Evolutionary conservation across 1,284 basidiomycete species (phyloP).

Genomic region (Cryptococcus sp.): DNA sequence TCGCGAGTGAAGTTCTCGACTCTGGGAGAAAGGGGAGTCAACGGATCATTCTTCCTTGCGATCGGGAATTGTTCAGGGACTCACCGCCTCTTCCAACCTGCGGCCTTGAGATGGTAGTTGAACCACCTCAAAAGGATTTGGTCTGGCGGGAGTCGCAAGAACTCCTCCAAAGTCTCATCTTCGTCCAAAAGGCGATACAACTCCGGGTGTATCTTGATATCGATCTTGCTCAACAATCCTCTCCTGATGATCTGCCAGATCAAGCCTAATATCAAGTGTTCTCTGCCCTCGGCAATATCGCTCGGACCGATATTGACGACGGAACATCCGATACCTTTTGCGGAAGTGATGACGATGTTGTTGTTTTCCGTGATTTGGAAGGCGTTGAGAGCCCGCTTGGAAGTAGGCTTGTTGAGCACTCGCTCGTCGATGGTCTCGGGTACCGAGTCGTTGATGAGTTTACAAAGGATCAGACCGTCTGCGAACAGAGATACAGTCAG

Average conservation of each 20-base stretch:
- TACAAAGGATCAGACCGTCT: conserved; percentile 94
- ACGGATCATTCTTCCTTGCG: neutral
- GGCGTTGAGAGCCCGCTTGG: conserved; percentile 76
- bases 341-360: conserved; percentile 97
- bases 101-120: conserved; percentile 96
- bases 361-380: conserved; percentile 99
- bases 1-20: conserved; percentile 98
- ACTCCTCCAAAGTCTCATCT: conserved; percentile 93
- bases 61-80: conserved; percentile 12
- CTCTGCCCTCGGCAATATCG: conserved; percentile 89
- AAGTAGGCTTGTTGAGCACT: conserved; percentile 87
- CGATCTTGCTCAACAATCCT: conserved; percentile 90
- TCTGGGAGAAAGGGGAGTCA: conserved; percentile 52
- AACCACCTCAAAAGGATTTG: conserved; percentile 97
- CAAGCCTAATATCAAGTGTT: conserved; percentile 96
- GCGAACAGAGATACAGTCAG: neutral
- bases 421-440: conserved; percentile 98
- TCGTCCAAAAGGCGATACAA: conserved; percentile 94
- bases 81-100: conserved; percentile 82
- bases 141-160: conserved; percentile 89
- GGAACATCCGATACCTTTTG: conserved; percentile 96
- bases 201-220: conserved; percentile 97
- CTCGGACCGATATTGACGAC: conserved; percentile 97
- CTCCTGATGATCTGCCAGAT: conserved; percentile 98
- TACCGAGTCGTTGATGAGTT: conserved; percentile 98